A percentile compares a stretch with the other conserved stretches of the same genome.
These are phyloP conservation scores for Trichoderma erinaceum DNA, from an alignment of 495 filamentous ascomycete genomes.

Conservation along the genomic window DNA sequence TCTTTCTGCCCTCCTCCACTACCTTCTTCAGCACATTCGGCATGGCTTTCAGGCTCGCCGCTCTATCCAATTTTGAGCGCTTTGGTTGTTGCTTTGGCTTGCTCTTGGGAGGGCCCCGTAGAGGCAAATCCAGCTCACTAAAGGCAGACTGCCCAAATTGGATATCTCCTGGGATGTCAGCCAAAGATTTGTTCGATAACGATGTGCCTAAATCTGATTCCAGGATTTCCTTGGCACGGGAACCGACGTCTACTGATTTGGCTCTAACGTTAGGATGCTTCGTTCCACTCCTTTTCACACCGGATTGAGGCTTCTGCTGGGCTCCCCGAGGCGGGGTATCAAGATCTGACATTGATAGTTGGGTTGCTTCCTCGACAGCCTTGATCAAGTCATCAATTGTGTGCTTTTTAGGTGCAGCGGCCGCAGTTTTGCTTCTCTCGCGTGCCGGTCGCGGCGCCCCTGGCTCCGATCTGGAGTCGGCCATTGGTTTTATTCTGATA, in stretches of 20 bases:
- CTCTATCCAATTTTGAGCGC: constrained; percentile 36
- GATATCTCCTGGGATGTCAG: constrained; percentile 52
- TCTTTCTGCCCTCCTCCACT: constrained; percentile 48
- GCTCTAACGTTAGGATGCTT: neutral
- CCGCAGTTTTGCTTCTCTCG: constrained; percentile 9
- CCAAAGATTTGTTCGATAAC: constrained; percentile 41
- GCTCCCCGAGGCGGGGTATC: neutral
- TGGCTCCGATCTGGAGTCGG: constrained; percentile 19
- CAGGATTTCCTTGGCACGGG: constrained; percentile 20
- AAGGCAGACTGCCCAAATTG: constrained; percentile 54
- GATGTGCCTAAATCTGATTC: constrained; percentile 33
- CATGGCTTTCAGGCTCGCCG: constrained; percentile 43
- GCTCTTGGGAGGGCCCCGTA: constrained; percentile 36
- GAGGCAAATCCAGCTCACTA: constrained; percentile 47
- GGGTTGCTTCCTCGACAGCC: constrained; percentile 7
- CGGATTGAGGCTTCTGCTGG: neutral
- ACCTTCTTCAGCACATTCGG: constrained; percentile 52
- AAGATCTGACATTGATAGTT: neutral
- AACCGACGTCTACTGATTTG: constrained; percentile 1
- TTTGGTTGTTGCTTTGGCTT: constrained; percentile 27
- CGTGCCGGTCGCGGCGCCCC: constrained; percentile 21
- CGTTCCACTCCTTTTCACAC: neutral
- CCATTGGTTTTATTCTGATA: neutral
- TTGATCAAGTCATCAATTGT: constrained; percentile 5
- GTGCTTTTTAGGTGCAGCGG: neutral